phyloP scores from a whole-genome alignment of 257 asterid species.

The Catharanthus roseus region DNA sequence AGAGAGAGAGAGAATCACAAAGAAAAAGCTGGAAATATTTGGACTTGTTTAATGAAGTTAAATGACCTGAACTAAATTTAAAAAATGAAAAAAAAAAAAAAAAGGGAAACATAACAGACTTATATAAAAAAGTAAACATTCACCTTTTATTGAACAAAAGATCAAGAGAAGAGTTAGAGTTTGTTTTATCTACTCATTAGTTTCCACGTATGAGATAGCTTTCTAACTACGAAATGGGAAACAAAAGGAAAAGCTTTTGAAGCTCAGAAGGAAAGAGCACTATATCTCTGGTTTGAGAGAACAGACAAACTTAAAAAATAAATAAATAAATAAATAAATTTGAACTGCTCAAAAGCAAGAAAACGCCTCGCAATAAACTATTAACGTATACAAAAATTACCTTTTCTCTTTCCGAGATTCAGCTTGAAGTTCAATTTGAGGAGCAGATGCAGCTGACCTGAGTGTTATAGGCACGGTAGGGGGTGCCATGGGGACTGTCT shows the following conservation, averaged over 20 bases:
- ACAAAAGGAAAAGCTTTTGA: neutral
- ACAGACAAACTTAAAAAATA: neutral
- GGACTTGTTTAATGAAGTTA: neutral
- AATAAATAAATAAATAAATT: neutral
- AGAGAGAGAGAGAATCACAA: neutral
- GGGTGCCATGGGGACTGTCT: slow-evolving; percentile 49
- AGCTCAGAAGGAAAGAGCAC: neutral
- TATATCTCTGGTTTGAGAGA: neutral
- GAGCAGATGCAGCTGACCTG: slow-evolving; percentile 39
- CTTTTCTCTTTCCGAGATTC: slow-evolving; percentile 61
- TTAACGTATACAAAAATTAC: slow-evolving; percentile 19
- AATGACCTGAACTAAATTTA: neutral
- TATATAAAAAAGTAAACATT: neutral
- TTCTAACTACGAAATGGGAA: neutral
- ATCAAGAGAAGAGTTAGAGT: too few relatives aligned
- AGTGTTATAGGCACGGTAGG: slow-evolving; percentile 43
- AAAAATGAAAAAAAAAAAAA: neutral
- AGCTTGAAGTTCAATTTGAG: slow-evolving; percentile 43
- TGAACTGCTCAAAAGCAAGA: neutral
- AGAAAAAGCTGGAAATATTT: neutral
- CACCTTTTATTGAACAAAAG: neutral
- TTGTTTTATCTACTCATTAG: neutral
- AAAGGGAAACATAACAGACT: too few relatives aligned
- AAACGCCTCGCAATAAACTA: neutral
- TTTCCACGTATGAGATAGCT: neutral